Percentiles rank a stretch among this genome's conserved stretches.
These are phyloP conservation scores for Scenedesmus sp. DNA, from an alignment of 163 green algal species.

Conservation along the genomic window DNA sequence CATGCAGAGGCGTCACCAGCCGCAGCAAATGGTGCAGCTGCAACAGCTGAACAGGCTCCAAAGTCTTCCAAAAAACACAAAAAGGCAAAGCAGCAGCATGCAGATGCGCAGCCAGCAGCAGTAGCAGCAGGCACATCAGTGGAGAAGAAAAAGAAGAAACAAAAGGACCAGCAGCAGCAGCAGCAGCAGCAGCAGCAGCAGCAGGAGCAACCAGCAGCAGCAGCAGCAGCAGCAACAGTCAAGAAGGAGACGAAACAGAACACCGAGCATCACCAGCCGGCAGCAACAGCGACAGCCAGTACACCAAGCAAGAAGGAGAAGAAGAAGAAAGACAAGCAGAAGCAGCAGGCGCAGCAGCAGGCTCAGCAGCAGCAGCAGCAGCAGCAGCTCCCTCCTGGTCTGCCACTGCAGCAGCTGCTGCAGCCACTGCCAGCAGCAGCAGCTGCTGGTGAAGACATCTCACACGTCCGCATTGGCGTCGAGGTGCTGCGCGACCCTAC, in stretches of 20 bases:
- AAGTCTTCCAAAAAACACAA: background rate
- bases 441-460: background rate
- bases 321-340: constrained; percentile 25
- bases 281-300: background rate
- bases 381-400: background rate
- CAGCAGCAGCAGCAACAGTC: background rate
- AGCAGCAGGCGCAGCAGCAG: constrained; percentile 22
- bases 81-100: background rate
- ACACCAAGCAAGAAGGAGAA: background rate
- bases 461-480: background rate
- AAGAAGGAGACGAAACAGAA: background rate
- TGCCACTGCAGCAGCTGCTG: background rate
- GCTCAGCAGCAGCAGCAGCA: constrained; percentile 27
- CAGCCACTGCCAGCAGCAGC: background rate
- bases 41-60: background rate
- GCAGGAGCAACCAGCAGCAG: background rate
- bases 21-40: background rate
- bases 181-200: background rate
- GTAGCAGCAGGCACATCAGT: background rate
- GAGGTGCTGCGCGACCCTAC: background rate
- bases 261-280: background rate
- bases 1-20: constrained; percentile 1
- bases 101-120: constrained; percentile 5
- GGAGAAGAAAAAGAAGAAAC: background rate
- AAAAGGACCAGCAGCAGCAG: background rate